Base-by-base conservation (phyloP, 2,329 filamentous ascomycete species). In the Coniochaeta sp. region DNA sequence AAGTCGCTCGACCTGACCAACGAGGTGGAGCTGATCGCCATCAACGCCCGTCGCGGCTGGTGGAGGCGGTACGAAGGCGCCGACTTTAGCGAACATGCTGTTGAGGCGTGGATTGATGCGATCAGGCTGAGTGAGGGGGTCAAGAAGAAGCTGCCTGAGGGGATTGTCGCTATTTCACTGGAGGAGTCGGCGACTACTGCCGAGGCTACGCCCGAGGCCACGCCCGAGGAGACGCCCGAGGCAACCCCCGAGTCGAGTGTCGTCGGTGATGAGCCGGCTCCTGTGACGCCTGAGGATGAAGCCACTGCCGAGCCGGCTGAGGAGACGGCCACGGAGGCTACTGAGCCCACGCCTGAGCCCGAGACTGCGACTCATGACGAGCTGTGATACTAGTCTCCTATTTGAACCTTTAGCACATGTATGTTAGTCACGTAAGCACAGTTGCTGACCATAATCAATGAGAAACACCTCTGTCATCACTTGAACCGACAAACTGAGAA, bases 91-190 rank as follows among this genome's bases (percentile, higher is more conserved):
- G 64, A 76, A 22, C 74, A 79, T 51, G 79, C 77, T 24, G 73
- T 99, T 27, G 89, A 96, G 71, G 73, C 74, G 55, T 99, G 92
- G 90, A 82, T 99, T 53, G 94, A 99, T 63, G 78, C 82, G n/a
- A 90, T 97, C 56, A 85, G 90, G 32, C 79, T 99, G 76, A 89
- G 91, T 50, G 92, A 97, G 64, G 87, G 89, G 2, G 72, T 79
- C 53, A 96, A 92, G 76, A 78, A 83, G 61, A 88, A 85, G 71
- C 67, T 94, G 38, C 87, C 88, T 0, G 77, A 80, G 53, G 79
- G 76, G 2, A 61, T 89, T 28, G 70, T 72, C 14, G 66, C 70
- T 50, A 65, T 65, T 18, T 65, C 69, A 16, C 61, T 65, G 10
- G 67, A 71, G 58, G 66, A 73, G 58, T 61, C 69, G 16, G 62